Conservation (phyloP, 495 filamentous ascomycete species). For the Tuber brumale region DNA sequence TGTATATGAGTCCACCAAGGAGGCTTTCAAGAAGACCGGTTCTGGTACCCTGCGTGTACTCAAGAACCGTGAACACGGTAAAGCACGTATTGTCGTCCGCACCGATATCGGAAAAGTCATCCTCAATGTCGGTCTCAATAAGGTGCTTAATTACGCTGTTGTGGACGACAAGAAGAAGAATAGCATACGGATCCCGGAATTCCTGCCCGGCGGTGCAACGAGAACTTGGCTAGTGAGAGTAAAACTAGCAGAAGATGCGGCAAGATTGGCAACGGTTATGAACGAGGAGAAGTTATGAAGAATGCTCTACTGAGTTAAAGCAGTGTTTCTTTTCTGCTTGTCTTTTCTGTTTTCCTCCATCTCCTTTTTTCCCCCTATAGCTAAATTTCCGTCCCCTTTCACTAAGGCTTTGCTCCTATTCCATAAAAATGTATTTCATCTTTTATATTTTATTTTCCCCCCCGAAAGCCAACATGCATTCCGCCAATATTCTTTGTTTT, state of each 20-base stretch:
- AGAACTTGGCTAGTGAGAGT: constrained; percentile 30
- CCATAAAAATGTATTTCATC: constrained; percentile 4
- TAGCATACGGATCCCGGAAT: constrained; percentile 28
- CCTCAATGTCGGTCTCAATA: constrained; percentile 30
- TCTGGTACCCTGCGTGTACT: constrained; percentile 32
- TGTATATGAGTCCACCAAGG: constrained; percentile 27
- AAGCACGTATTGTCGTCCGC: constrained; percentile 33
- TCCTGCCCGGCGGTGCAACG: constrained; percentile 16
- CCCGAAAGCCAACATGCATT: neutral
- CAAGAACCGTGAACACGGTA: constrained; percentile 38
- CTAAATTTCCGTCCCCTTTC: neutral
- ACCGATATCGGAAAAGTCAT: constrained; percentile 37
- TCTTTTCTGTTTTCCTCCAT: neutral
- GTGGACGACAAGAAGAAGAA: constrained; percentile 12
- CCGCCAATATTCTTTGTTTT: neutral
- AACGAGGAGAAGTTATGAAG: constrained; percentile 18
- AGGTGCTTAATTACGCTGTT: constrained; percentile 23
- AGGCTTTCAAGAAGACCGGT: constrained; percentile 26
- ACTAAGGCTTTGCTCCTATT: neutral
- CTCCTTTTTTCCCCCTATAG: neutral
- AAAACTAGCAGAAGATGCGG: constrained; percentile 28
- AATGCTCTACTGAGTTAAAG: neutral
- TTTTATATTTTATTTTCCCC: neutral
- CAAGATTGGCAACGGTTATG: constrained; percentile 21
- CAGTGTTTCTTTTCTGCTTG: neutral